A percentile compares a stretch with the other conserved stretches of the same genome.
Evolutionary conservation across 139 green algal genomes (phyloP).

Genomic region (Pleodorina starrii): DNA sequence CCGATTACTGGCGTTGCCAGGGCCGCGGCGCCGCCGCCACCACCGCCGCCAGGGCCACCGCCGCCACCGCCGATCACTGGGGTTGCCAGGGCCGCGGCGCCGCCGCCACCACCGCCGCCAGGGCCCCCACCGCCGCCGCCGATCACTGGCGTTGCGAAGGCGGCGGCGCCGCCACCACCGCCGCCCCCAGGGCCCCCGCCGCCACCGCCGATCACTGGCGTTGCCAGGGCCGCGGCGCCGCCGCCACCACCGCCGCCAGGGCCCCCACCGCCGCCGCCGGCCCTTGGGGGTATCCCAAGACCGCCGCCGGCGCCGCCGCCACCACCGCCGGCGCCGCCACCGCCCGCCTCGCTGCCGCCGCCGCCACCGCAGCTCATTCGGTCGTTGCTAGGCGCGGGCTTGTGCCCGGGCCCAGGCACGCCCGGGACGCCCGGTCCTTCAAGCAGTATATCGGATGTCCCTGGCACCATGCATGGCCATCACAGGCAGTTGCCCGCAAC

Average conservation of each 20-base stretch:
- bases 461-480: no score
- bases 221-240: background rate
- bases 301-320: background rate
- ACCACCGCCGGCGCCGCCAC: constrained; percentile 9
- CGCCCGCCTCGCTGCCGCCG: background rate
- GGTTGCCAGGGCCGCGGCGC: background rate
- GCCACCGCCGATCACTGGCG: background rate
- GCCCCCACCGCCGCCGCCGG: background rate
- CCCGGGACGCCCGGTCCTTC: no score
- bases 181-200: constrained; percentile 7
- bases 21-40: background rate
- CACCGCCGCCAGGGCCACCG: constrained; percentile 17
- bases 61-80: background rate
- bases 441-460: no score
- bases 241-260: constrained; percentile 1
- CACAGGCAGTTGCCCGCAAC: no score
- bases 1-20: background rate
- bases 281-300: background rate
- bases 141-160: background rate
- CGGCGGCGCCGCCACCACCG: background rate
- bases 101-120: background rate
- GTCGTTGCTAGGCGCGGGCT: no score
- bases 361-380: background rate
- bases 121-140: background rate
- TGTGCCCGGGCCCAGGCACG: no score